Evolutionary conservation across 345 rosid genomes (phyloP).

Genomic region (Sisymbrium irio): DNA sequence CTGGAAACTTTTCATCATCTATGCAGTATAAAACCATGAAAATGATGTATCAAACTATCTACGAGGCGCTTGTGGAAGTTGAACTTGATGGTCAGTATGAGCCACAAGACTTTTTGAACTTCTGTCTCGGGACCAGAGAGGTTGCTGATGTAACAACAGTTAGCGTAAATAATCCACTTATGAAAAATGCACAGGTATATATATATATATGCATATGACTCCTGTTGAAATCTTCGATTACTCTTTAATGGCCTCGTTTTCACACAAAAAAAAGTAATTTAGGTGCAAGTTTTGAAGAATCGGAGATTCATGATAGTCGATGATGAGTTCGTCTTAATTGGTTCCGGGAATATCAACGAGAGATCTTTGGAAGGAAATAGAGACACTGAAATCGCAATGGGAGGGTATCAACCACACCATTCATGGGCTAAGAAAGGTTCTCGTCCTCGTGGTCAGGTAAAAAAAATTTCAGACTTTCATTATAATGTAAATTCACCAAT

Average conservation of each 20-base stretch:
- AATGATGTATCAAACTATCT: constrained; percentile 85
- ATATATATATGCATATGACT: not conserved
- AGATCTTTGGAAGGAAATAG: constrained; percentile 90
- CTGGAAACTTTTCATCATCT: constrained; percentile 5
- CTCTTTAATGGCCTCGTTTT: not conserved
- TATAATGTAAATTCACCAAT: too few relatives aligned
- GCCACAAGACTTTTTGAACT: constrained; percentile 87
- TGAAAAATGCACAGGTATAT: constrained; percentile 37
- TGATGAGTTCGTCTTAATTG: constrained; percentile 83
- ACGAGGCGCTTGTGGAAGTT: constrained; percentile 75
- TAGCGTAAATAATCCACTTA: constrained; percentile 23
- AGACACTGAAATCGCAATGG: constrained; percentile 98
- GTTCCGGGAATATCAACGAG: constrained; percentile 95
- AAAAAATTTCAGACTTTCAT: too few relatives aligned
- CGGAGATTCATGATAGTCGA: constrained; percentile 87
- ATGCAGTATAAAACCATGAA: constrained; percentile 87
- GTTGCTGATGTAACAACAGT: constrained; percentile 41
- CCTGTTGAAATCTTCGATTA: not conserved
- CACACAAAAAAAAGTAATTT: constrained; percentile 26
- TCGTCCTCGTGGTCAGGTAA: constrained; percentile 86
- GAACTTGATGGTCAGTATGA: constrained; percentile 66
- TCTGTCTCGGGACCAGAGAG: constrained; percentile 94
- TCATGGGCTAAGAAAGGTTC: too few relatives aligned
- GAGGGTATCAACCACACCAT: constrained; percentile 83
- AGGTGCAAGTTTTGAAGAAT: constrained; percentile 61